Percentiles rank a stretch among this genome's conserved stretches.
Evolutionary conservation across 2,329 filamentous ascomycete species (phyloP).

Genomic region (Xylariales sp.): DNA sequence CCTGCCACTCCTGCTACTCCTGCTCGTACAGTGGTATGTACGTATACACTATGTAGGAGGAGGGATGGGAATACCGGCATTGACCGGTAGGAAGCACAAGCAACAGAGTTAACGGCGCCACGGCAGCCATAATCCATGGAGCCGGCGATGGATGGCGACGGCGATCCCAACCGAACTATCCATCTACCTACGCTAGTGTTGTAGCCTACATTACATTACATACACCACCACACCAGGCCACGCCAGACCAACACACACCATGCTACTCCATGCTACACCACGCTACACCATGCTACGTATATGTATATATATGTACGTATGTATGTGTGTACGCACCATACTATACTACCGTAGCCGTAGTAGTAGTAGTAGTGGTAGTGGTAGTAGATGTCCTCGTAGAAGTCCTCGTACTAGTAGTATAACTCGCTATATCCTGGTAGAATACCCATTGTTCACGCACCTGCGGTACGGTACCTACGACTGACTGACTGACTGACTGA

Average conservation of each 20-base stretch:
- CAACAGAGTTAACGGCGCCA: conserved; percentile 36
- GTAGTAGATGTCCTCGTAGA: no score
- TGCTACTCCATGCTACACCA: no score
- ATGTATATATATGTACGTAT: background rate
- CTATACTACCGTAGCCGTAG: background rate
- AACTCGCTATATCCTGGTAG: background rate
- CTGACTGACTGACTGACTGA: background rate
- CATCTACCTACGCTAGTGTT: background rate
- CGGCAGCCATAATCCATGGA: conserved; percentile 30
- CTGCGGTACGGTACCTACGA: background rate
- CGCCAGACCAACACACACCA: no score
- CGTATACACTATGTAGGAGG: no score
- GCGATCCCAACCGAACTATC: conserved; percentile 34
- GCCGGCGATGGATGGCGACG: conserved; percentile 35
- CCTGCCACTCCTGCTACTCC: no score
- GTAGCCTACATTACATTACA: no score
- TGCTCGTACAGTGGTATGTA: no score
- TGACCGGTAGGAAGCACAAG: conserved; percentile 22
- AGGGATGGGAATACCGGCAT: conserved; percentile 17
- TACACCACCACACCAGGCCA: background rate
- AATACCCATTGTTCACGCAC: background rate
- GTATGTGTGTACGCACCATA: background rate
- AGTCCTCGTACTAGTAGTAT: no score
- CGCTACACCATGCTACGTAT: no score
- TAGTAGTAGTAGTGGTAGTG: no score